Evolutionary conservation across 352 stramenopile species (phyloP).

Genomic region (Globisporangium mamillatum): DNA sequence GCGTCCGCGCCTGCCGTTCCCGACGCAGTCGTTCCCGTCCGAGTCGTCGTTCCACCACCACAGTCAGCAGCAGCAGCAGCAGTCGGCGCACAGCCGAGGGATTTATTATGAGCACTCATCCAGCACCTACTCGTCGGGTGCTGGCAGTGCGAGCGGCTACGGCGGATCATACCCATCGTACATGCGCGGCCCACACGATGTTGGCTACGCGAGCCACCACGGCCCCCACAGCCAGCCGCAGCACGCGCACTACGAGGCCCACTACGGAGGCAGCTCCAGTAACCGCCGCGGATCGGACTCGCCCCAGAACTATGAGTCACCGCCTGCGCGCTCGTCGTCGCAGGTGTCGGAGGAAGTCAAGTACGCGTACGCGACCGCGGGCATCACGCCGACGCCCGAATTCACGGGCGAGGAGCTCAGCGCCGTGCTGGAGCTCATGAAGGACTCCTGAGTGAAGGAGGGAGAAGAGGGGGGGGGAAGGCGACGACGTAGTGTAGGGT

Average conservation of each 20-base stretch:
- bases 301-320: slow-evolving; percentile 28
- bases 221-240: slow-evolving; percentile 9
- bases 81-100: slow-evolving; percentile 15
- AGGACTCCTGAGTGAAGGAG: slow-evolving; percentile 28
- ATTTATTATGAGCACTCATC: slow-evolving; percentile 28
- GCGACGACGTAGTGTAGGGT: neutral
- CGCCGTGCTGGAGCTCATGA: slow-evolving; percentile 47
- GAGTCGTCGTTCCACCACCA: slow-evolving; percentile 46
- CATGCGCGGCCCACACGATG: slow-evolving; percentile 30
- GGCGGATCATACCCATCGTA: slow-evolving; percentile 41
- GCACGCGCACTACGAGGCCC: slow-evolving; percentile 31
- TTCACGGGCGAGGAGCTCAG: slow-evolving; percentile 52
- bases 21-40: slow-evolving; percentile 55
- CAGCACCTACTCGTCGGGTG: slow-evolving; percentile 5
- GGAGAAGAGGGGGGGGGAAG: too few relatives aligned
- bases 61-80: slow-evolving; percentile 18
- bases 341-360: slow-evolving; percentile 26
- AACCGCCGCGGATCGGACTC: slow-evolving; percentile 5
- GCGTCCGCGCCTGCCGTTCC: slow-evolving; percentile 49
- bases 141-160: neutral
- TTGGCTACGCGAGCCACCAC: slow-evolving; percentile 21
- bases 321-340: slow-evolving; percentile 22
- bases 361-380: slow-evolving; percentile 28
- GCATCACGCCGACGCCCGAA: slow-evolving; percentile 24
- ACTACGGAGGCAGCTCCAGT: slow-evolving; percentile 3